These are phyloP conservation scores for Hypocreales sp. DNA, from an alignment of 2,329 filamentous ascomycete genomes.

Conservation along the genomic window DNA sequence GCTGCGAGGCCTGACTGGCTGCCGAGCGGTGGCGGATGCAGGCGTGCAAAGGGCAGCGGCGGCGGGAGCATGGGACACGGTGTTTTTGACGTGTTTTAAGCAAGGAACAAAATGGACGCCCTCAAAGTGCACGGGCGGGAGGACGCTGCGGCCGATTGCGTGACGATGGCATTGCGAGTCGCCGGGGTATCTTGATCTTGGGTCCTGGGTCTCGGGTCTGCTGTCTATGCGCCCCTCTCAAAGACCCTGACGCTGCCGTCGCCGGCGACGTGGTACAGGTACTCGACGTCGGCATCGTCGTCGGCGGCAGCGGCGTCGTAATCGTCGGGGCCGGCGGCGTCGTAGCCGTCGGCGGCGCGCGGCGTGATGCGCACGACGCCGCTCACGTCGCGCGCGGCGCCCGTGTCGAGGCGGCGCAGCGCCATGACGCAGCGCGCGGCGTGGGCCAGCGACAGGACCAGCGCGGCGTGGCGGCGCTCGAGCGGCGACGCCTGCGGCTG, in stretches of 20 bases:
- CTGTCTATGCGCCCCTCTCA: constrained; percentile 51
- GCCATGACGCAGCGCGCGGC: constrained; percentile 56
- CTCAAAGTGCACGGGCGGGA: too few species aligned
- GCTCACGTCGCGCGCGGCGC: constrained; percentile 79
- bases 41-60: constrained; percentile 4
- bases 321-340: constrained; percentile 16
- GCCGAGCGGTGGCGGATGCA: constrained; percentile 1
- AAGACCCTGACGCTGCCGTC: constrained; percentile 76
- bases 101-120: constrained; percentile 13
- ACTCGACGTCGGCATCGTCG: constrained; percentile 45
- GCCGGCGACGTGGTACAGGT: constrained; percentile 64
- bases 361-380: constrained; percentile 65
- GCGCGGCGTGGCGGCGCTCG: constrained; percentile 55
- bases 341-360: constrained; percentile 24
- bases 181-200: too few species aligned
- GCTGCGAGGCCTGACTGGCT: neutral
- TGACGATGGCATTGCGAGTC: too few species aligned
- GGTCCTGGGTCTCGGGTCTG: too few species aligned
- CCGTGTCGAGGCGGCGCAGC: constrained; percentile 66
- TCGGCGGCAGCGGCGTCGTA: constrained; percentile 35
- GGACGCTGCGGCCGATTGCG: too few species aligned
- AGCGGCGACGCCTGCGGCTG: constrained; percentile 44
- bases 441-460: constrained; percentile 60
- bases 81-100: constrained; percentile 18
- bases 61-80: constrained; percentile 19